Conservation (phyloP, 2,329 filamentous ascomycete genomes). For the Sporothrix mexicana region DNA sequence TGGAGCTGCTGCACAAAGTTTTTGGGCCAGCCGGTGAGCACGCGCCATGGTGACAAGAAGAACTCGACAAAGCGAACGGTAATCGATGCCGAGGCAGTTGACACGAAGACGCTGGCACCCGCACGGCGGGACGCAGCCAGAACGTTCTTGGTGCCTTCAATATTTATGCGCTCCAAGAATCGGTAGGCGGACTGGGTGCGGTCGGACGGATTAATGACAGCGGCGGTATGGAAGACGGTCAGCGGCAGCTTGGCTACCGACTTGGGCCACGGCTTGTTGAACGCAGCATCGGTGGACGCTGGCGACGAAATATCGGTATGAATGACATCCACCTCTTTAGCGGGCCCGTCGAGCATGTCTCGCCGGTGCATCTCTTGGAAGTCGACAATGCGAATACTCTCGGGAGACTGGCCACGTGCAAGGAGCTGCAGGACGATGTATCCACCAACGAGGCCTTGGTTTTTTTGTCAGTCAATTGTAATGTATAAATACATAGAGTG, state of each 20-base stretch:
- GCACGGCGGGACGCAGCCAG: slow-evolving; percentile 49
- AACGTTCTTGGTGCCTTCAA: slow-evolving; percentile 54
- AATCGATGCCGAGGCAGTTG: slow-evolving; percentile 56
- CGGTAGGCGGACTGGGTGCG: slow-evolving; percentile 50
- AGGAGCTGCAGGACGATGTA: slow-evolving; percentile 57
- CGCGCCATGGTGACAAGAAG: slow-evolving; percentile 50
- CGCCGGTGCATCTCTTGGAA: slow-evolving; percentile 49
- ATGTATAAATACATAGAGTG: background rate
- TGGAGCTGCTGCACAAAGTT: slow-evolving; percentile 50
- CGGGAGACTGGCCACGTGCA: slow-evolving; percentile 52
- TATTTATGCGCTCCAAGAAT: slow-evolving; percentile 52
- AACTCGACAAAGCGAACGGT: slow-evolving; percentile 47
- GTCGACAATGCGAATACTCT: slow-evolving; percentile 56
- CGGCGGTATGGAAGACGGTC: slow-evolving; percentile 58
- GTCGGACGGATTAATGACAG: slow-evolving; percentile 53
- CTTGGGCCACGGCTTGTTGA: slow-evolving; percentile 51
- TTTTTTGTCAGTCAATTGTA: background rate
- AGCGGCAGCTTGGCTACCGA: slow-evolving; percentile 50
- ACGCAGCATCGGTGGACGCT: slow-evolving; percentile 48
- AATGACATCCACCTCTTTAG: slow-evolving; percentile 47
- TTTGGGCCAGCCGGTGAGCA: slow-evolving; percentile 46
- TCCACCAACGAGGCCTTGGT: slow-evolving; percentile 51
- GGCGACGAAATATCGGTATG: slow-evolving; percentile 54
- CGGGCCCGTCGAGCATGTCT: slow-evolving; percentile 48
- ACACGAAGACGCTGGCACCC: slow-evolving; percentile 53